Percentiles rank a stretch among this genome's conserved stretches.
Conservation (phyloP, 139 green algal genomes). For the Chlamydomonas sp. region DNA sequence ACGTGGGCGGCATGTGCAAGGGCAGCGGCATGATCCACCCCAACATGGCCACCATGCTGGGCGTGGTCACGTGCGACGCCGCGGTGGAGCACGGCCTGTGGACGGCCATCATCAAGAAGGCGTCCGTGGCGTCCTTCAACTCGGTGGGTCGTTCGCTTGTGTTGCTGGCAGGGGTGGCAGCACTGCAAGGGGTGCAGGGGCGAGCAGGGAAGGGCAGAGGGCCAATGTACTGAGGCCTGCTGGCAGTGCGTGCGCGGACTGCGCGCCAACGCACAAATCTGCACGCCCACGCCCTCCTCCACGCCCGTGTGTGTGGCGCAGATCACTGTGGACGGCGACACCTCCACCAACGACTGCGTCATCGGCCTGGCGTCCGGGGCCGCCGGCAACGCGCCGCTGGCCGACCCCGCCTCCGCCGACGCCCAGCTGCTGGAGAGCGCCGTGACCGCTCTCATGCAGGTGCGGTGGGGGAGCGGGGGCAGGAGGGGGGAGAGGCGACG, state of each 20-base stretch:
- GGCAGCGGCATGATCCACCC: constrained; percentile 99
- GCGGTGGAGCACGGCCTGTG: constrained; percentile 80
- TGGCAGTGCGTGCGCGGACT: background rate
- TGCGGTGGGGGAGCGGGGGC: constrained; percentile 2
- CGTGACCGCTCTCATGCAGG: constrained; percentile 91
- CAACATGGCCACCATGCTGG: constrained; percentile 99
- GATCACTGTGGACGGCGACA: constrained; percentile 87
- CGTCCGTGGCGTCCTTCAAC: constrained; percentile 83
- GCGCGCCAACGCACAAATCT: background rate
- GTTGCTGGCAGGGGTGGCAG: background rate
- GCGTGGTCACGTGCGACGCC: constrained; percentile 95
- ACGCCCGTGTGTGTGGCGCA: background rate
- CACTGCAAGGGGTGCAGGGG: background rate
- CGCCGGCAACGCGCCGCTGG: constrained; percentile 71
- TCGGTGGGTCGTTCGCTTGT: constrained; percentile 50
- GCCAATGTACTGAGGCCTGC: background rate
- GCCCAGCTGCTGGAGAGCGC: constrained; percentile 83
- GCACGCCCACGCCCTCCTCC: background rate
- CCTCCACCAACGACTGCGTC: constrained; percentile 91
- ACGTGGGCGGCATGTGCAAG: constrained; percentile 95
- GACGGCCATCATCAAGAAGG: constrained; percentile 79
- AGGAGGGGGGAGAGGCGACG: background rate
- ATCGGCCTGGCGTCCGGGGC: constrained; percentile 83
- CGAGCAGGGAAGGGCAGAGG: background rate
- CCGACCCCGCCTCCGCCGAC: constrained; percentile 63